Base-by-base conservation (phyloP, 192 early-diverging fungal genomes). In the Coemansia sp. region DNA sequence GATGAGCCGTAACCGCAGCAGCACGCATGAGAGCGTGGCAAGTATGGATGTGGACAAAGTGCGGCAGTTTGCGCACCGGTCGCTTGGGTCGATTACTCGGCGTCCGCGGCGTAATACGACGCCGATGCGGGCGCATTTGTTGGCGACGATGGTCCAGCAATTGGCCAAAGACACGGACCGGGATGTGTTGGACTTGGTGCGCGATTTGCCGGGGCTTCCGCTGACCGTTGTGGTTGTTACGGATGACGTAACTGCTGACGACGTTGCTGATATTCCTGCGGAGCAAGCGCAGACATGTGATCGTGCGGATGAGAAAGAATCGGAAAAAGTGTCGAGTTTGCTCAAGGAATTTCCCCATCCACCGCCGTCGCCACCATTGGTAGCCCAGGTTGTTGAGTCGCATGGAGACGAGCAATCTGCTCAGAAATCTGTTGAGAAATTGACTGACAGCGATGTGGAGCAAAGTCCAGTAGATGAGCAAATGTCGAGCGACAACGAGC, bases 71-170 rank as follows among this genome's bases (percentile, higher is more conserved):
- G 62, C 64, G 0, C 71, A 73, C 21, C 64, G 67, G 22, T 77
- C 71, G 12, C 50, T 77, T 0, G 67, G 65, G 21, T 72, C 69
- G 8, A 60, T 69, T 28, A 49, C 61, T 15, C 62, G 68, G 2
- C 60, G 68, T 0, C 64, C 70, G 9, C 56, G 77, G 0, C 63
- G 78, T 7, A 81, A 81, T 40, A 75, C 72, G 1, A 79, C 75
- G 44, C 73, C 71, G 2, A 83, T 78, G 75, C 67, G 81, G n/a
- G 76, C 75, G 2, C 75, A 83, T 19, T 47, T 82, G 48, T 57
- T 82, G 23, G 75, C 74, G 2, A 73, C 62, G 3, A 72, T 82
- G 65, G 68, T 83, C 2, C 68, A 74, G 60, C 68, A 75, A 57
- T 59, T 83, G 23, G 69, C 66, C 1, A 59, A 50, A 22, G 82